Base-by-base conservation (phyloP, 805 yeast species). In the Saccharomycodes ludwigii region DNA sequence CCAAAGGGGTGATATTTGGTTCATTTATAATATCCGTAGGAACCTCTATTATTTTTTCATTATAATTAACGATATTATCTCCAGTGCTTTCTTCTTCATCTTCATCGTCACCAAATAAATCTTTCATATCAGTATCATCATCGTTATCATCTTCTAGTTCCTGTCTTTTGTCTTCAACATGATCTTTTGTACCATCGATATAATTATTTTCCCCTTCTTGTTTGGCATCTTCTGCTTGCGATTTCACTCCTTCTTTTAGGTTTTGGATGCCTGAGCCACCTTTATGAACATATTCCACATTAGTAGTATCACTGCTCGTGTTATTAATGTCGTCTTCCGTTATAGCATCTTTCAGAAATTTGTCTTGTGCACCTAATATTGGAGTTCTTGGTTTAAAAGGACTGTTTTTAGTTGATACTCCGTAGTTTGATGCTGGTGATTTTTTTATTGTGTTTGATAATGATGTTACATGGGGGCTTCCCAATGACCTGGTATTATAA, bases 61-160 rank as follows among this genome's bases (percentile, higher is more conserved):
- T 50, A 20, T 52, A 50, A 8, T 54, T 58, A 17, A 59, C 63
- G 21, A 62, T 63, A 24, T 56, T 52, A 19, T 59, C 40, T 14
- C 49, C 57, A 15, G 44, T 54, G 13, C 41, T 54, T 21, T 43
- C 50, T 14, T 49, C 43, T 15, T 50, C 40, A n/a, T 53, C 60
- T 18, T 56, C 59, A 12, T 50, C 56, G 18, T 50, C 55, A n/a
- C 53, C 56, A 34, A 52, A 51, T 18, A 50, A 38, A 17, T 50
- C 58, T 17, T 47, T 48, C 24, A 48, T 52, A 15, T 40, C 46
- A 5, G 37, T 43, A 8, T 45, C 38, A 5, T 34, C 45, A 18
- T 36, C 48, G 3, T 35, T 26, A 8, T 26, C 31, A 11, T 42
- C 21, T 24, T 37, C n/a, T 32, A 34, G n/a, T 18, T 33, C 9